Base-by-base conservation (phyloP, 2,329 filamentous ascomycete species). In the Claviceps pazoutovae region DNA sequence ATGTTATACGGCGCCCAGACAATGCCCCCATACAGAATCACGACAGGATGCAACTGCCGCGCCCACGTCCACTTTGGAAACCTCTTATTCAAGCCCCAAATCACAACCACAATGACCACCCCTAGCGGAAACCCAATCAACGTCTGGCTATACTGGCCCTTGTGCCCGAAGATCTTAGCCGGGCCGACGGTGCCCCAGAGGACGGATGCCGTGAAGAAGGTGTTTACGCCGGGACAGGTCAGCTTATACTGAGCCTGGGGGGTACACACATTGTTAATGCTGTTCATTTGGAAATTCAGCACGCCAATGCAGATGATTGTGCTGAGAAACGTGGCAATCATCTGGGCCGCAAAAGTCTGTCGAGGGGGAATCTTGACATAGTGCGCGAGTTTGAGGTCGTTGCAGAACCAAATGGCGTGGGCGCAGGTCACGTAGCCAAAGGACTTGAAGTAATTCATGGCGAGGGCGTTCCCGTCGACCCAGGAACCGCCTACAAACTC, bases 281-380 rank as follows among this genome's bases (percentile, higher is more conserved):
- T 61, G 43, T 66, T 69, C 64, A 77, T 69, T 59, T 76, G 73
- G 59, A 72, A 74, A 55, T 72, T 71, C 49, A 73, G 61, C 1
- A 78, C 70, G 14, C 70, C 73, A 3, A 72, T 70, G 55, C 71
- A 74, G 43, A 77, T 70, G 46, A 78, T 66, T 1, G 72, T 76
- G 47, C 73, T 74, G 19, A 78, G 63, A 19, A 80, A 66, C 2
- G 76, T 82, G 37, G 78, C 76, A 9, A 75, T 66, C 59, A 82
- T 76, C 62, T 82, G 79, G 1, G 77, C 78, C 21, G 69, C 64
- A 57, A 82, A 83, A 3, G 78, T 76, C 34, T 79, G 72, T 11
- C 75, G 72, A 0, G 79, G 79, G 5, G 79, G 78, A 17, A 82
- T 79, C 66, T 80, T 80, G 65, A 78, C 71, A 62, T 80, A 80